Percentiles rank a stretch among this genome's conserved stretches.
These are phyloP conservation scores for Aphanomyces cochlioides DNA, from an alignment of 352 stramenopile species.

Conservation along the genomic window DNA sequence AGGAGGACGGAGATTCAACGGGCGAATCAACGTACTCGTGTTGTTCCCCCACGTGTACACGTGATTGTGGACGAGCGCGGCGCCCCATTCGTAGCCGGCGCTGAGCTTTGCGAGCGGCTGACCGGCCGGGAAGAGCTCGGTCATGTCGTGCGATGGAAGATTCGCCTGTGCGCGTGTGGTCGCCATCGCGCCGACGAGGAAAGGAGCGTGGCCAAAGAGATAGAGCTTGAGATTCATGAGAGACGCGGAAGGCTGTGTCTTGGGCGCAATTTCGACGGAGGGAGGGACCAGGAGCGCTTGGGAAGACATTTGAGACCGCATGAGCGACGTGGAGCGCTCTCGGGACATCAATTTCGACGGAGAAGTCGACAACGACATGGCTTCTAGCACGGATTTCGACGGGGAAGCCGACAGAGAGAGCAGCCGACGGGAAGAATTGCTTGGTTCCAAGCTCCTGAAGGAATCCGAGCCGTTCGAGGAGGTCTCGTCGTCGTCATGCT, in stretches of 20 bases:
- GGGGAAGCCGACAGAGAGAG: too few relatives aligned
- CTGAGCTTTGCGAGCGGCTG: slow-evolving; percentile 41
- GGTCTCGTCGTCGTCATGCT: too few relatives aligned
- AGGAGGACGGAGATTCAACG: not conserved
- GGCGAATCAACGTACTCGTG: slow-evolving; percentile 33
- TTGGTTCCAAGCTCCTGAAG: too few relatives aligned
- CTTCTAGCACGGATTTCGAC: too few relatives aligned
- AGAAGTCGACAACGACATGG: not conserved
- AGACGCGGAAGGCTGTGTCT: not conserved
- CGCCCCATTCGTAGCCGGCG: slow-evolving; percentile 51
- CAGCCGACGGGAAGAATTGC: too few relatives aligned
- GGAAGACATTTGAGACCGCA: not conserved
- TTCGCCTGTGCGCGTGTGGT: not conserved
- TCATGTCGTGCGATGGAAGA: not conserved
- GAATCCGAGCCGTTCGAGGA: too few relatives aligned
- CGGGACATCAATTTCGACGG: not conserved
- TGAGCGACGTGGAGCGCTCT: not conserved
- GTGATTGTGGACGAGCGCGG: slow-evolving; percentile 43
- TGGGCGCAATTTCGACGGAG: not conserved
- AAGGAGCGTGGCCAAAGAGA: not conserved
- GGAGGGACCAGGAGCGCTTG: not conserved
- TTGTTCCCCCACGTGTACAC: slow-evolving; percentile 57
- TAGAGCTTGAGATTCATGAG: not conserved
- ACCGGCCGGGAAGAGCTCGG: slow-evolving; percentile 2
- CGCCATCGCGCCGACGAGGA: not conserved